These are phyloP conservation scores for Annona cherimola DNA, from an alignment of 164 flowering plant species.

Conservation along the genomic window DNA sequence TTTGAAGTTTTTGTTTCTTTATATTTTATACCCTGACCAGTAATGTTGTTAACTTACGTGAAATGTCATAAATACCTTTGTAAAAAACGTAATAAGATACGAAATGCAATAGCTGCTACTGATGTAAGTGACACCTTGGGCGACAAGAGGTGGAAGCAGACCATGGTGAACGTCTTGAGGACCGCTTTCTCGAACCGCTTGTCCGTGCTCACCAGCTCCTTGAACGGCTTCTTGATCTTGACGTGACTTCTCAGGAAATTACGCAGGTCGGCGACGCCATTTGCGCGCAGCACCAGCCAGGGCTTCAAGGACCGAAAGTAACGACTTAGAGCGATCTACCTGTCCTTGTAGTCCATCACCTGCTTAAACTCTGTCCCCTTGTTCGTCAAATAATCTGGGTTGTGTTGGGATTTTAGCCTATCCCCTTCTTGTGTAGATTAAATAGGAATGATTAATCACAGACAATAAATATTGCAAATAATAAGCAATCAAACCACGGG, in stretches of 20 bases:
- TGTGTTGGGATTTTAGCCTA: too few species aligned
- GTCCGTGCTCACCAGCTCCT: slow-evolving; percentile 40
- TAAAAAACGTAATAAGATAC: too few species aligned
- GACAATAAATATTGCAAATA: too few species aligned
- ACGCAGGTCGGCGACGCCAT: slow-evolving; percentile 48
- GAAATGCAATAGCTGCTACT: too few species aligned
- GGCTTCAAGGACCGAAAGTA: slow-evolving; percentile 56
- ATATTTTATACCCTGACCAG: too few species aligned
- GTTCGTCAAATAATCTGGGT: slow-evolving; percentile 57
- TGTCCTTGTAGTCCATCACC: slow-evolving; percentile 71
- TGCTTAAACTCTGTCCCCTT: slow-evolving; percentile 40
- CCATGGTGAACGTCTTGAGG: slow-evolving; percentile 43
- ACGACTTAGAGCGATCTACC: slow-evolving; percentile 61
- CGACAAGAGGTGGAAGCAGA: slow-evolving; percentile 45
- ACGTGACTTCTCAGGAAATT: slow-evolving; percentile 42
- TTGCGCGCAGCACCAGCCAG: slow-evolving; percentile 58
- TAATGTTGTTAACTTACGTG: too few species aligned
- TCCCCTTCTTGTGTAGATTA: too few species aligned
- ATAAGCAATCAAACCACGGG: too few species aligned
- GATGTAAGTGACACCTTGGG: not conserved
- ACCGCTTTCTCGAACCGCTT: slow-evolving; percentile 55
- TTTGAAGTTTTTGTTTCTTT: too few species aligned
- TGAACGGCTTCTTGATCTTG: slow-evolving; percentile 51
- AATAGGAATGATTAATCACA: too few species aligned
- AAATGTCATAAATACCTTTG: too few species aligned